Percentiles rank a stretch among this genome's conserved stretches.
Evolutionary conservation across 106 monocot species (phyloP).

Genomic region (Alisma plantagoaquatica): DNA sequence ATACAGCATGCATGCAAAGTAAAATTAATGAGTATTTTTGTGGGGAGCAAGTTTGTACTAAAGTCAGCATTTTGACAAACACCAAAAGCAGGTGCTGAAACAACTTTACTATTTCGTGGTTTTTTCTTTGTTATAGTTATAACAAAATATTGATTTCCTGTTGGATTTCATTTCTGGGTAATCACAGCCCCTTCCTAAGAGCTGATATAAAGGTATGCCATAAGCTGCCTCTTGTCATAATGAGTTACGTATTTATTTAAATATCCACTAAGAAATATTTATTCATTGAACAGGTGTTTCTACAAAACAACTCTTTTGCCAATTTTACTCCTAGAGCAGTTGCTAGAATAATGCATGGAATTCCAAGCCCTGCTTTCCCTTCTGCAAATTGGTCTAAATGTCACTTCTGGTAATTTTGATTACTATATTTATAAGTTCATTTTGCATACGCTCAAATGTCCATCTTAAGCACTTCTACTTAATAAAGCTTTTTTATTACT

Average conservation of each 20-base stretch:
- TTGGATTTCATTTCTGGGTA: no score
- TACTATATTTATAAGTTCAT: not conserved
- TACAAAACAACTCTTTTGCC: conserved; percentile 67
- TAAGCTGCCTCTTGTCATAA: no score
- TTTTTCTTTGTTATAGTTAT: no score
- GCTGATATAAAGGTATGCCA: conserved; percentile 89
- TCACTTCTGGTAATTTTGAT: conserved; percentile 67
- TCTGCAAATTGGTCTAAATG: conserved; percentile 65
- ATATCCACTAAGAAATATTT: no score
- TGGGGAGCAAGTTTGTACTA: conserved; percentile 16
- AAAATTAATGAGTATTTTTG: conserved; percentile 64
- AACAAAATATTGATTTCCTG: no score
- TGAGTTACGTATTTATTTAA: no score
- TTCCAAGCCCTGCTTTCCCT: conserved; percentile 91
- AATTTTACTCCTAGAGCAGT: conserved; percentile 96
- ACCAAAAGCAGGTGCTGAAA: conserved; percentile 64
- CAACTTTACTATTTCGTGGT: not conserved
- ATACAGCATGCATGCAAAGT: conserved; percentile 67
- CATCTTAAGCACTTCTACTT: not conserved
- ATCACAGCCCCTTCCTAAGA: conserved; percentile 71
- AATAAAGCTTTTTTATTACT: not conserved
- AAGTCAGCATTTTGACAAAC: no score
- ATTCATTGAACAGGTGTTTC: conserved; percentile 79
- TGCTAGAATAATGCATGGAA: conserved; percentile 96
- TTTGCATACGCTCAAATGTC: not conserved